Evolutionary conservation across 306 rosid species (phyloP).

Genomic region (Castanospermum australe): DNA sequence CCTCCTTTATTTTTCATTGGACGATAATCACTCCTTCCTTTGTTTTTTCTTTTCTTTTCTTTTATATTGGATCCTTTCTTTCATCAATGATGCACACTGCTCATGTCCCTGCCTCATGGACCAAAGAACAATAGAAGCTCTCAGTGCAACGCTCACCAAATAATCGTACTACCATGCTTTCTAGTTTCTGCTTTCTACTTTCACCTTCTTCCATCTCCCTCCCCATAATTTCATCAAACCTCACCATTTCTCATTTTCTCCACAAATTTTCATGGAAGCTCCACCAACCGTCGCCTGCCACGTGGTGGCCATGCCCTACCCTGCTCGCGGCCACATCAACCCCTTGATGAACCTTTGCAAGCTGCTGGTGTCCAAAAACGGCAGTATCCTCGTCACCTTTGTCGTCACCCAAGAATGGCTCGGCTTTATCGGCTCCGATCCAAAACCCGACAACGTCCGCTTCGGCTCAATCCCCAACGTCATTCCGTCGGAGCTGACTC

Average conservation of each 20-base stretch:
- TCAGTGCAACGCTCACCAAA: too few species aligned
- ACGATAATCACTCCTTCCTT: too few species aligned
- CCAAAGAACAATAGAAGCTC: too few species aligned
- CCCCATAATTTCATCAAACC: background rate
- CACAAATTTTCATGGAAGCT: slow-evolving; percentile 3
- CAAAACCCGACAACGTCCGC: slow-evolving; percentile 16
- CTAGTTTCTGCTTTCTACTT: too few species aligned
- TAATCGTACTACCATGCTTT: too few species aligned
- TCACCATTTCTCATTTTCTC: background rate
- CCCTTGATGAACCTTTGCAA: slow-evolving; percentile 49
- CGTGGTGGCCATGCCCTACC: slow-evolving; percentile 46
- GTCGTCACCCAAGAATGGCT: slow-evolving; percentile 56
- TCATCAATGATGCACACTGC: too few species aligned
- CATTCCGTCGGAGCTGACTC: slow-evolving; percentile 35
- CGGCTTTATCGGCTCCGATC: slow-evolving; percentile 30
- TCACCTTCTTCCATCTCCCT: too few species aligned
- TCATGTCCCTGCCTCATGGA: too few species aligned
- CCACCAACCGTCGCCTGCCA: background rate
- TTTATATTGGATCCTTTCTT: too few species aligned
- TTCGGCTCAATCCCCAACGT: slow-evolving; percentile 37
- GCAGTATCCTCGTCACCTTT: slow-evolving; percentile 29
- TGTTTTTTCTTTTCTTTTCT: too few species aligned
- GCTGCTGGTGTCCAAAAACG: slow-evolving; percentile 3
- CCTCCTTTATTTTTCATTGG: too few species aligned
- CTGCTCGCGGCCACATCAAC: slow-evolving; percentile 51